Base-by-base conservation (phyloP, 768 basidiomycete genomes). In the Tremella mesenterica region DNA sequence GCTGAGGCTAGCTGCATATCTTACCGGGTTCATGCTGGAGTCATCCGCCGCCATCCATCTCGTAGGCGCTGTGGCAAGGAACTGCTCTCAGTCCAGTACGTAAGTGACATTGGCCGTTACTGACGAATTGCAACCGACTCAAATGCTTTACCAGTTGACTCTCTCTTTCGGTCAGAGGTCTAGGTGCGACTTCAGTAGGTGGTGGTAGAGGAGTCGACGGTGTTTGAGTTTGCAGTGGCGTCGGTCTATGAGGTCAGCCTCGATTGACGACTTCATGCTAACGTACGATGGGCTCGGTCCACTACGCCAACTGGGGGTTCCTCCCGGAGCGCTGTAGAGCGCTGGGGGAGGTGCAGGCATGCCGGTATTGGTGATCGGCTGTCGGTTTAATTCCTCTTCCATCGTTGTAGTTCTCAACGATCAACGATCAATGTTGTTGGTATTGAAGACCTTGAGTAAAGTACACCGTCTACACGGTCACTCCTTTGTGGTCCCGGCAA, bases 1-100 rank as follows among this genome's bases (percentile, higher is more conserved):
- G 12, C 7, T n/a, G 26, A 27, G 34, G 21, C 21, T 20, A n/a
- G n/a, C n/a, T n/a, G n/a, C n/a, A n/a, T n/a, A 20, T 38, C 46
- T 48, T 27, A 29, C 21, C 6, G 26, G 26, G 26, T 30, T 16
- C 49, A 48, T 10, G 13, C 28, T 31, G 29, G 47, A 27, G 20
- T 25, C 47, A 16, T 29, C 47, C 3, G 47, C 47, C 7, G 20
- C 47, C 43, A 57, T 58, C 57, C 69, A 71, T 21, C 59, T 48
- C 1, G 66, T 65, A 0, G 69, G 69, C 2, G 69, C 69, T 0
- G 65, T 71, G 12, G 69, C 66, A 3, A 71, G 51, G 41, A 71
- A 71, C 66, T 70, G 52, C 31, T 3, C 28, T 7, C 20, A 38
- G 5, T 29, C 50, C 39, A 56, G 23, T 20, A 46, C 4, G 16